A percentile compares a stretch with the other conserved stretches of the same genome.
Evolutionary conservation across 2,329 filamentous ascomycete species (phyloP).

Genomic region (Gaeumannomyces sp.): DNA sequence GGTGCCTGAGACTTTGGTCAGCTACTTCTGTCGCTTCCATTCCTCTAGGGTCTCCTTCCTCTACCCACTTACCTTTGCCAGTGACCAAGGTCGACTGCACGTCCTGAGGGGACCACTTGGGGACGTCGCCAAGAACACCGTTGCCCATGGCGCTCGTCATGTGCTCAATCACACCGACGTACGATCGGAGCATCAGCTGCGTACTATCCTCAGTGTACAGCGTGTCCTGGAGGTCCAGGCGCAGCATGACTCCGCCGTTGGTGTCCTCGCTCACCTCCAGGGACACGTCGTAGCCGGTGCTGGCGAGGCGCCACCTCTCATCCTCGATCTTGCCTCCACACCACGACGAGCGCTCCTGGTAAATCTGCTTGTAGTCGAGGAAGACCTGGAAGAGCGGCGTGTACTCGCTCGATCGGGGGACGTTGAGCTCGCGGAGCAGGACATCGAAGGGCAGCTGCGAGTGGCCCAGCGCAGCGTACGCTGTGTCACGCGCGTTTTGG

Average conservation of each 20-base stretch:
- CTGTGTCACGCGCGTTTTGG: constrained; percentile 16
- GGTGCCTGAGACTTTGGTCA: too few relatives aligned
- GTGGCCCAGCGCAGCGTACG: constrained; percentile 31
- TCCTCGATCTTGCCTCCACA: constrained; percentile 17
- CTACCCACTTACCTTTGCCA: neutral
- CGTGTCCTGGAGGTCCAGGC: constrained; percentile 22
- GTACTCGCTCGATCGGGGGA: constrained; percentile 30
- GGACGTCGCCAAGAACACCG: neutral
- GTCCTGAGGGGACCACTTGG: neutral
- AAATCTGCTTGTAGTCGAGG: constrained; percentile 24
- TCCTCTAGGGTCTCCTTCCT: neutral
- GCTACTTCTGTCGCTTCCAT: too few relatives aligned
- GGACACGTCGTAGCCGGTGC: constrained; percentile 24
- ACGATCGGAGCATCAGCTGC: constrained; percentile 20
- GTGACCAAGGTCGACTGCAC: neutral
- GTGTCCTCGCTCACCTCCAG: constrained; percentile 32
- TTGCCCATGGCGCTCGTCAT: neutral
- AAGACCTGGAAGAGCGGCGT: constrained; percentile 43
- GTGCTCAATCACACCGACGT: constrained; percentile 9
- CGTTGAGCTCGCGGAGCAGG: constrained; percentile 36
- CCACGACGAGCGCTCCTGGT: constrained; percentile 16
- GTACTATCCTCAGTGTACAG: constrained; percentile 25
- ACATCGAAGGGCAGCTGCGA: constrained; percentile 43
- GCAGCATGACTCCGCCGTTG: constrained; percentile 16
- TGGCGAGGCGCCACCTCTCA: constrained; percentile 13